Evolutionary conservation across 2,329 filamentous ascomycete species (phyloP).

Genomic region (Emmonsiellopsis sp.): DNA sequence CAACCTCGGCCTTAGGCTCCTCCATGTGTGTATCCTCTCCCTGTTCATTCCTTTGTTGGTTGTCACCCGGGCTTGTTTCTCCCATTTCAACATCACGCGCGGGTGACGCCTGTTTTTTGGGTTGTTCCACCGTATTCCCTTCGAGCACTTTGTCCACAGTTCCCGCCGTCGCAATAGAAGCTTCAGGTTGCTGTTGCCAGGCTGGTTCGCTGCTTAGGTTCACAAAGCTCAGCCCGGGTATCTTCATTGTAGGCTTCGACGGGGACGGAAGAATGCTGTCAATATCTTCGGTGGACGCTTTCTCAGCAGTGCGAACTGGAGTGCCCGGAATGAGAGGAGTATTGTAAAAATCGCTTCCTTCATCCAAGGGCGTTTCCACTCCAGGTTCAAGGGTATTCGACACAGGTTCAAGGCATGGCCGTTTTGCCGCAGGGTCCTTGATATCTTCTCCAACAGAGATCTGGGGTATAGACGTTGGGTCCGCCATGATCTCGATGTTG

Average conservation of each 20-base stretch:
- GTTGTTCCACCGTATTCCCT: not conserved
- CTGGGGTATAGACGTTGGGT: not conserved
- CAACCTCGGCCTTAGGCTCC: not conserved
- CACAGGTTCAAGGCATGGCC: conserved; percentile 21
- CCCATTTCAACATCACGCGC: conserved; percentile 1
- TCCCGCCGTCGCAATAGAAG: not conserved
- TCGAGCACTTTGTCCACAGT: not conserved
- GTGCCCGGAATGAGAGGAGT: conserved; percentile 26
- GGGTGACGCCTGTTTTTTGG: conserved; percentile 6
- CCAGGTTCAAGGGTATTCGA: conserved; percentile 13
- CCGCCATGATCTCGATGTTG: not conserved
- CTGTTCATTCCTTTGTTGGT: not conserved
- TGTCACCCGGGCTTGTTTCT: not conserved
- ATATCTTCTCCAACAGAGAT: not conserved
- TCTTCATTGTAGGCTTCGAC: conserved; percentile 17
- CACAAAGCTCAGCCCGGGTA: conserved; percentile 30
- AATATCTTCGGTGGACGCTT: conserved; percentile 7
- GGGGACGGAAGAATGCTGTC: conserved; percentile 6
- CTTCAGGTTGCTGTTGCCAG: not conserved
- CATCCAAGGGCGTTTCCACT: conserved; percentile 20
- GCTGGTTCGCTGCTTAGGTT: not conserved
- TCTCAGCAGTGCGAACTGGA: conserved; percentile 14
- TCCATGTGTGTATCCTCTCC: not conserved
- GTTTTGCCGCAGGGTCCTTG: conserved; percentile 16
- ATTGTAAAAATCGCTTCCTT: conserved; percentile 36